These are phyloP conservation scores for Arxiozyma telluris DNA, from an alignment of 1,139 yeast species.

Conservation along the genomic window DNA sequence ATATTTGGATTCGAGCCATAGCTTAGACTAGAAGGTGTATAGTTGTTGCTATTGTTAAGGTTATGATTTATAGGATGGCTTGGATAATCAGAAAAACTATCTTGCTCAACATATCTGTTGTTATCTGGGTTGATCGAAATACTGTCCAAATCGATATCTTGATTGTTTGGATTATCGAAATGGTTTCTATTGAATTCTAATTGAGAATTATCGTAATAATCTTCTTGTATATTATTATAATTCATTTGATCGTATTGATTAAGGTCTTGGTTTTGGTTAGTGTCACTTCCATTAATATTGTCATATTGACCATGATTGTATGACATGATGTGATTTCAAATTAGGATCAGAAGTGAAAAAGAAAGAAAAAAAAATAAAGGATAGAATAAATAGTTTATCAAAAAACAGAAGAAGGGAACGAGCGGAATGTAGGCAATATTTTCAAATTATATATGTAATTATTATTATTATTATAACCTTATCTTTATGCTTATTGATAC, in stretches of 20 bases:
- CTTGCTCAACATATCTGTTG: conserved; percentile 39
- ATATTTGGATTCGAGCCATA: conserved; percentile 51
- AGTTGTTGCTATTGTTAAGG: conserved; percentile 54
- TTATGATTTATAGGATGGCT: conserved; percentile 43
- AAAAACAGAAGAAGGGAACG: background rate
- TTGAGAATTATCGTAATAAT: conserved; percentile 18
- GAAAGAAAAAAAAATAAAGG: no score
- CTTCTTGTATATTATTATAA: conserved; percentile 9
- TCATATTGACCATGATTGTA: background rate
- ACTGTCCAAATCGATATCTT: background rate
- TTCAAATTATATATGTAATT: no score
- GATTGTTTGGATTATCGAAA: conserved; percentile 40
- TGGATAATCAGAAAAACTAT: conserved; percentile 69
- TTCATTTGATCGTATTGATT: conserved; percentile 26
- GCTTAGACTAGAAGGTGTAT: conserved; percentile 79
- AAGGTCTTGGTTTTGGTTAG: conserved; percentile 7
- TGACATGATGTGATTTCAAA: background rate
- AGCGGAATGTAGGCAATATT: background rate
- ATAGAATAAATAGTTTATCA: no score
- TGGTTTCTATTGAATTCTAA: conserved; percentile 23
- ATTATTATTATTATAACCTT: no score
- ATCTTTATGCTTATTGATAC: background rate
- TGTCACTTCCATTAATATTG: background rate
- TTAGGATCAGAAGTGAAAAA: background rate
- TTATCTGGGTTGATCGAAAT: background rate